phyloP scores from a whole-genome alignment of 2,329 filamentous ascomycete species.

The Epichloe aotearoae region DNA sequence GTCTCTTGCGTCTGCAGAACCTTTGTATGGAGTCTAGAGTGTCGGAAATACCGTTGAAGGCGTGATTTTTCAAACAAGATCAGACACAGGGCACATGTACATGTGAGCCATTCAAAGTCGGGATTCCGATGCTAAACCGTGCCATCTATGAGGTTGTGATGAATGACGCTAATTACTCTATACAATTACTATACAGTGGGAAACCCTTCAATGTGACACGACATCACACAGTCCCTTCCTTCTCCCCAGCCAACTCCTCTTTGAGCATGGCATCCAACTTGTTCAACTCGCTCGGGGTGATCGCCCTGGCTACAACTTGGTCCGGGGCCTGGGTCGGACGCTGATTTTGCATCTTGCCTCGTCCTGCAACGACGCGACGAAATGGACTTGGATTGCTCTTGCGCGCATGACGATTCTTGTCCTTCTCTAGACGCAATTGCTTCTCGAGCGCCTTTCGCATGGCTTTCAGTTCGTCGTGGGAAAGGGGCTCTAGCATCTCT shows the following conservation, averaged over 20 bases:
- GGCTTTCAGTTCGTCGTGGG: conserved; percentile 16
- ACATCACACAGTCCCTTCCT: background rate
- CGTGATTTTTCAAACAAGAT: no score
- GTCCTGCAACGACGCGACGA: conserved; percentile 4
- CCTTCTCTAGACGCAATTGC: conserved; percentile 6
- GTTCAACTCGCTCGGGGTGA: conserved; percentile 1
- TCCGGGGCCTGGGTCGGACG: background rate
- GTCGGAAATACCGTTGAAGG: no score
- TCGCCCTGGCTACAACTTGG: conserved; percentile 1
- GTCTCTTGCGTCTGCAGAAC: no score
- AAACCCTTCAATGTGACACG: background rate
- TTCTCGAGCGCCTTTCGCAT: conserved; percentile 12
- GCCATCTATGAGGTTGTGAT: no score
- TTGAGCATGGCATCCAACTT: conserved; percentile 3
- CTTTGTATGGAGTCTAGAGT: no score
- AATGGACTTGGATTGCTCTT: conserved; percentile 1
- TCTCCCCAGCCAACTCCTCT: background rate
- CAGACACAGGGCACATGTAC: no score
- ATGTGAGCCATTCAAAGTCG: no score
- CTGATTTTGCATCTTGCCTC: background rate
- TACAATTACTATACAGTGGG: background rate
- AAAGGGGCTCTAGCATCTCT: conserved; percentile 16
- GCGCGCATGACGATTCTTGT: background rate
- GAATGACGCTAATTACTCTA: no score
- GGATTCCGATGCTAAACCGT: no score